phyloP scores from a whole-genome alignment of 2,329 filamentous ascomycete genomes.

The Alternaria arborescens region DNA sequence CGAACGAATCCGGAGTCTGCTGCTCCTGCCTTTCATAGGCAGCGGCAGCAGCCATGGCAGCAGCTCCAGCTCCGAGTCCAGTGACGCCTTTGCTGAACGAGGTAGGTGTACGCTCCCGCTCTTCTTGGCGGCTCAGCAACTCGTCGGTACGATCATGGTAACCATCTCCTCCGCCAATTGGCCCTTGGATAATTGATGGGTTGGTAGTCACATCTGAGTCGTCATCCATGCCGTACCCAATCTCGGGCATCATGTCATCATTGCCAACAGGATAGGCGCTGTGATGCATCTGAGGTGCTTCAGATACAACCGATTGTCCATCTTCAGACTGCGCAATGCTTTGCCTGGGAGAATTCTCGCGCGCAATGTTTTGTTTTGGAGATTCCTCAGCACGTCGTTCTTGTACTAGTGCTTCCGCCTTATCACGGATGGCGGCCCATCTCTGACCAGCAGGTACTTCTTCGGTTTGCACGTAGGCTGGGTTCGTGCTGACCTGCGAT shows the following conservation, averaged over 20 bases:
- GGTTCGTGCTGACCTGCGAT: slow-evolving; percentile 37
- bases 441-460: slow-evolving; percentile 43
- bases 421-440: slow-evolving; percentile 53
- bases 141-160: slow-evolving; percentile 55
- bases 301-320: slow-evolving; percentile 18
- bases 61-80: slow-evolving; percentile 56
- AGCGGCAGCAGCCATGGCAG: slow-evolving; percentile 63
- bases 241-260: slow-evolving; percentile 77
- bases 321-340: slow-evolving; percentile 60
- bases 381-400: slow-evolving; percentile 54
- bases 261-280: slow-evolving; percentile 72
- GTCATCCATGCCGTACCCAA: slow-evolving; percentile 69
- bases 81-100: slow-evolving; percentile 43
- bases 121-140: slow-evolving; percentile 46
- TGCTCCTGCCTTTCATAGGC: slow-evolving; percentile 53
- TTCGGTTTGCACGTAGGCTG: slow-evolving; percentile 30
- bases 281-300: slow-evolving; percentile 68
- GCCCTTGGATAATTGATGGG: slow-evolving; percentile 82
- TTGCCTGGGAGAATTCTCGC: slow-evolving; percentile 61
- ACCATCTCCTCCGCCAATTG: slow-evolving; percentile 64
- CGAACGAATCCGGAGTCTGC: slow-evolving; percentile 35
- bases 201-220: slow-evolving; percentile 79
- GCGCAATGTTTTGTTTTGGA: slow-evolving; percentile 63
- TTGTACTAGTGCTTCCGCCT: slow-evolving; percentile 50
- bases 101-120: slow-evolving; percentile 42